Conservation (phyloP, 2,329 filamentous ascomycete genomes). For the Salinomyces thailandicus region DNA sequence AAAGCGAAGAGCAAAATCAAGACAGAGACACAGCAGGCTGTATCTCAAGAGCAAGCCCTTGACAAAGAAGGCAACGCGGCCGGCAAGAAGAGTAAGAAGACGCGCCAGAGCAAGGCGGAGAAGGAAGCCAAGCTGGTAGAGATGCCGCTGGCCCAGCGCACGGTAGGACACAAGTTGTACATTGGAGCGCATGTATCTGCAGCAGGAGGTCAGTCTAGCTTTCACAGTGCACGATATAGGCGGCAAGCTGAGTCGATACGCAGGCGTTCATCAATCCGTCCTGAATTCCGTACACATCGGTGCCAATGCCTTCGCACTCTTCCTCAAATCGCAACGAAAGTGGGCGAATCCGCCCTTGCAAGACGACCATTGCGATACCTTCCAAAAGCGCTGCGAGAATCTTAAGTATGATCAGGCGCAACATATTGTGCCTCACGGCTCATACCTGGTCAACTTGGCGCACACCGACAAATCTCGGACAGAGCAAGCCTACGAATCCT, state of each 20-base stretch:
- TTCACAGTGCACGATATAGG: slow-evolving; percentile 2
- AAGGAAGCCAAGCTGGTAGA: slow-evolving; percentile 45
- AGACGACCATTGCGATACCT: slow-evolving; percentile 55
- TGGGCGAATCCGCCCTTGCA: slow-evolving; percentile 77
- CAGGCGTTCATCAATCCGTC: slow-evolving; percentile 82
- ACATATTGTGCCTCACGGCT: slow-evolving; percentile 82
- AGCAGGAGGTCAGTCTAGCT: slow-evolving; percentile 62
- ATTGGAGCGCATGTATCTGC: slow-evolving; percentile 88
- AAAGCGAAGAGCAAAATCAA: slow-evolving; percentile 8
- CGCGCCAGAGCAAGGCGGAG: slow-evolving; percentile 45
- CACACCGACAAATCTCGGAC: slow-evolving; percentile 72
- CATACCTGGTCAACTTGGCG: slow-evolving; percentile 92
- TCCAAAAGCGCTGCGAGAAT: slow-evolving; percentile 56
- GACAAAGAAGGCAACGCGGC: slow-evolving; percentile 8
- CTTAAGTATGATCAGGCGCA: slow-evolving; percentile 61
- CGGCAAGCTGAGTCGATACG: not conserved
- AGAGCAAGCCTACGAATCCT: slow-evolving; percentile 72
- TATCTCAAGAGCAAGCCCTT: too few relatives aligned
- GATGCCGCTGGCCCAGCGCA: slow-evolving; percentile 60
- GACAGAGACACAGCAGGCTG: slow-evolving; percentile 4
- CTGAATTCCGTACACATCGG: slow-evolving; percentile 38
- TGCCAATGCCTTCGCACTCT: slow-evolving; percentile 86
- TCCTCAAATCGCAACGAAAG: slow-evolving; percentile 92
- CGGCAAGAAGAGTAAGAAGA: slow-evolving; percentile 10
- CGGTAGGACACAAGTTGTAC: slow-evolving; percentile 63